phyloP scores from a whole-genome alignment of 192 early-diverging fungal genomes.

The Oehlia diaphana region DNA sequence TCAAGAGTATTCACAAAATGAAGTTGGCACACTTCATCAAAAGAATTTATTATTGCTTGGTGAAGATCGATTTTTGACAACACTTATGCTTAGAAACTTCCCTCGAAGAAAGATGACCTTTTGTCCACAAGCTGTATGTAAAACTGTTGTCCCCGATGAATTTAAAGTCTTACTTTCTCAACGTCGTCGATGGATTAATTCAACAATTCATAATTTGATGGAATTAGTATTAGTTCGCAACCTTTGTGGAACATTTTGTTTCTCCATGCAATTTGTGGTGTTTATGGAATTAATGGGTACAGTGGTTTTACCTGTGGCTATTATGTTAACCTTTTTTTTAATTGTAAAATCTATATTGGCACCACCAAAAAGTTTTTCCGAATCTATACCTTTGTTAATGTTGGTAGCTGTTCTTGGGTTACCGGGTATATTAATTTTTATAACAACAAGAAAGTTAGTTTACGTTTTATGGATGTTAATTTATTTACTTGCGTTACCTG shows the following conservation, averaged over 20 bases:
- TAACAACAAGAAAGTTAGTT: conserved; percentile 82
- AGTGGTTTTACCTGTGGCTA: conserved; percentile 74
- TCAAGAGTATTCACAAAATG: conserved; percentile 81
- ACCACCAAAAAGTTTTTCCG: conserved; percentile 52
- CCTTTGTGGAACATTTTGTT: conserved; percentile 96
- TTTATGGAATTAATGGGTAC: conserved; percentile 78
- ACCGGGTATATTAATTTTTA: conserved; percentile 84
- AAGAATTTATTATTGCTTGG: conserved; percentile 86
- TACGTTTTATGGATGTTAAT: conserved; percentile 93
- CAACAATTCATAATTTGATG: conserved; percentile 92
- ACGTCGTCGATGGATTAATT: conserved; percentile 95
- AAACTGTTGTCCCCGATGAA: conserved; percentile 81
- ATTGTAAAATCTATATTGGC: conserved; percentile 57
- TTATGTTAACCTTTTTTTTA: conserved; percentile 68
- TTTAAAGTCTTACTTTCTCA: conserved; percentile 86
- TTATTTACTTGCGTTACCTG: conserved; percentile 75
- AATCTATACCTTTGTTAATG: conserved; percentile 70
- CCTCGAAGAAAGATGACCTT: conserved; percentile 87
- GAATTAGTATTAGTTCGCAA: conserved; percentile 91
- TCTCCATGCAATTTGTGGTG: conserved; percentile 88
- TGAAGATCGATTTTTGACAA: conserved; percentile 89
- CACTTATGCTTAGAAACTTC: conserved; percentile 86
- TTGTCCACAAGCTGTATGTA: conserved; percentile 80
- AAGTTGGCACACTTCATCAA: conserved; percentile 67
- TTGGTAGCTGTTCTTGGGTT: conserved; percentile 81